Conservation (phyloP, 106 monocot species). For the Chionographis japonica region DNA sequence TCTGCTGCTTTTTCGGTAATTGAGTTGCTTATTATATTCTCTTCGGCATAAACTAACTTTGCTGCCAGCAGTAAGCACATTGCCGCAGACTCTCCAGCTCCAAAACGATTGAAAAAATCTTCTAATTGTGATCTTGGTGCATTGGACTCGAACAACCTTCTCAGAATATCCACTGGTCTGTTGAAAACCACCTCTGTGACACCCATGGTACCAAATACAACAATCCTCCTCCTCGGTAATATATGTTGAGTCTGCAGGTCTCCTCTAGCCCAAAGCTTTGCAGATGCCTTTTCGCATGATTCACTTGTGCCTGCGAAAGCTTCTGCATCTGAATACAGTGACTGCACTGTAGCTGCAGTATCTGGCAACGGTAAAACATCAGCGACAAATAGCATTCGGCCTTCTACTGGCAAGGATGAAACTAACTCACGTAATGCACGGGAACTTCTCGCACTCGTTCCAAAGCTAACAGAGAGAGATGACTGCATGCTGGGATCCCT, state of each 20-base stretch:
- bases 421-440: conserved; percentile 79
- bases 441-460: conserved; percentile 57
- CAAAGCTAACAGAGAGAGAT: conserved; percentile 46
- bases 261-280: conserved; percentile 83
- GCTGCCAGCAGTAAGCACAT: conserved; percentile 95
- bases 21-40: conserved; percentile 52
- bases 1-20: conserved; percentile 89
- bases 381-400: conserved; percentile 85
- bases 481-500: conserved; percentile 69
- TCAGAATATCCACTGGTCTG: conserved; percentile 88
- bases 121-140: conserved; percentile 61
- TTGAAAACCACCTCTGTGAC: conserved; percentile 83
- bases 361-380: conserved; percentile 72
- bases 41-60: conserved; percentile 61
- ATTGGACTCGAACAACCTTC: conserved; percentile 74
- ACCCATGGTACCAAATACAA: conserved; percentile 91
- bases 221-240: conserved; percentile 75
- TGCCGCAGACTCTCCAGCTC: conserved; percentile 86
- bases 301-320: conserved; percentile 31
- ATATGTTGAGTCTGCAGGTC: conserved; percentile 90
- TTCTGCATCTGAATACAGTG: conserved; percentile 68
- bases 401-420: conserved; percentile 73
- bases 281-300: conserved; percentile 54
- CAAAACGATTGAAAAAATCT: conserved; percentile 86
- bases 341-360: conserved; percentile 53